Evolutionary conservation across 306 rosid genomes (phyloP), one percentile per base, ranked within the genome.

Genomic region (Canavalia ensiformis): DNA sequence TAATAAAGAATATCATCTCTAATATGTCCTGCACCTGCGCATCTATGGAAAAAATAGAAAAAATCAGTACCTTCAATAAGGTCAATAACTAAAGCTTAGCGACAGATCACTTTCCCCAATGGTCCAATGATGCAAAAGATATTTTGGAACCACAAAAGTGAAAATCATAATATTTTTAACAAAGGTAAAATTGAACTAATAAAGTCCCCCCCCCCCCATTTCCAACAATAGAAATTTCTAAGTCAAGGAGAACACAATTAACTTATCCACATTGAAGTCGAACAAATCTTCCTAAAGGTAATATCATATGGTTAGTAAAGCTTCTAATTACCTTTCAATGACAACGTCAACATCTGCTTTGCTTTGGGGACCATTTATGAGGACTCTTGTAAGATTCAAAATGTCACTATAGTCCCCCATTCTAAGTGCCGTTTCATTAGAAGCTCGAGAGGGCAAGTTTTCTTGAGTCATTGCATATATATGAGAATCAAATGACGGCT

Each of bases 351-450:
- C 92, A 69, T 91, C 91, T 63, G 91, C 88, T 89, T 92, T 92
- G 90, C 97, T 92, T 84, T 91, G 92, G 46, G 97, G 97, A 72
- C 97, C 95, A 56, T 87, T 68, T 79, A 83, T 39, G 25, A 92
- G 95, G 81, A 89, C 97, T 82, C 97, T 88, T 62, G 97, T 89
- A 71, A 92, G 97, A 87, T 88, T 92, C 85, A 92, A 85, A 72
- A 92, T 92, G 89, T 91, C 95, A 29, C 97, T 90, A 78, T 90
- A 92, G 84, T 92, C 97, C 60, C 94, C 95, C 87, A 89, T 88
- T 84, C 85, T 89, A 70, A 79, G 86, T 73, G 91, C 88, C 79
- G 88, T 90, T 82, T 90, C 93, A 58, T 82, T 83, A 69, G 92
- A 87, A 49, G 86, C 86, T 37, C 57, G 88, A 76, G 85, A 69